Conservation (phyloP, 495 filamentous ascomycete species). For the Lasiosphaeriaceae sp. region DNA sequence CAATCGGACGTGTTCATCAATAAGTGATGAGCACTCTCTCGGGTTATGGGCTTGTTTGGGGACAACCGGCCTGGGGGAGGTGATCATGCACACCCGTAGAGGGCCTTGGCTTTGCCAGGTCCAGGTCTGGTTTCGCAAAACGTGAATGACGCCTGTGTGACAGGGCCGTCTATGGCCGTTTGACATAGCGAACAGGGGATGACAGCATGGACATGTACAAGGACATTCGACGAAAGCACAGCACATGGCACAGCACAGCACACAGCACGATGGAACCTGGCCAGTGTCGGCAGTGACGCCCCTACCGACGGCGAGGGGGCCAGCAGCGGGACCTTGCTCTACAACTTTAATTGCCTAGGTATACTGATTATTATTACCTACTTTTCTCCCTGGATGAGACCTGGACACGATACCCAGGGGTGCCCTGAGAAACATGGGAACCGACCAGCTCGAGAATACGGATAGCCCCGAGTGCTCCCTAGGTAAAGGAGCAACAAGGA, state of each 20-base stretch:
- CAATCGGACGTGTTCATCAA: neutral
- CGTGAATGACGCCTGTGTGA: conserved; percentile 22
- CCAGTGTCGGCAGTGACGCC: too few relatives aligned
- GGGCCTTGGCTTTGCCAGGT: conserved; percentile 19
- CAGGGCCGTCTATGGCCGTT: conserved; percentile 6
- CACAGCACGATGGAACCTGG: too few relatives aligned
- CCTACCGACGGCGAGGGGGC: too few relatives aligned
- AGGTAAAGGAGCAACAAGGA: neutral
- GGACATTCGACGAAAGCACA: neutral
- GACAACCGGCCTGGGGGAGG: conserved; percentile 20
- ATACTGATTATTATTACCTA: too few relatives aligned
- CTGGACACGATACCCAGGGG: too few relatives aligned
- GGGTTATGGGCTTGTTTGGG: conserved; percentile 18
- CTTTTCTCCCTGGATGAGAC: too few relatives aligned
- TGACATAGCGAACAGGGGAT: neutral
- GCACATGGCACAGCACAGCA: too few relatives aligned
- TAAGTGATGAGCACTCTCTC: conserved; percentile 2
- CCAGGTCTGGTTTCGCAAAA: conserved; percentile 23
- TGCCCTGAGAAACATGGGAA: too few relatives aligned
- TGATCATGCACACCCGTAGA: conserved; percentile 31
- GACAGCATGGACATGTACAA: neutral
- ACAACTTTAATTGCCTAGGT: too few relatives aligned
- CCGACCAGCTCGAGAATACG: too few relatives aligned
- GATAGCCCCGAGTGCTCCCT: neutral
- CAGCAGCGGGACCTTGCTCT: too few relatives aligned